Base-by-base conservation (phyloP, 2,329 filamentous ascomycete genomes). In the Neopestalotiopsis clavispora region DNA sequence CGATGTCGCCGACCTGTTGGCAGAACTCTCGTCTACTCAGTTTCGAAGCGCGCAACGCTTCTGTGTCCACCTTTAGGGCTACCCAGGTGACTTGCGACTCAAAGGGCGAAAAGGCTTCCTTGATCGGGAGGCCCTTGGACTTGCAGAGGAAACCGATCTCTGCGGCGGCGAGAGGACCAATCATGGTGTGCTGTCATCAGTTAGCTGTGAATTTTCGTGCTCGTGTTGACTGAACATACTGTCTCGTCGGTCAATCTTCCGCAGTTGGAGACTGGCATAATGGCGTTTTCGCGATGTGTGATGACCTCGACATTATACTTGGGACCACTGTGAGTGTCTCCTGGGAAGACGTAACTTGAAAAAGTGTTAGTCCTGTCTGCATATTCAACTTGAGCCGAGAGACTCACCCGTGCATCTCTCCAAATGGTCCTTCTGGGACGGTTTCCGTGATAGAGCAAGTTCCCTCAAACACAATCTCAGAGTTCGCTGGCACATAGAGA, bases 61-160 rank as follows among this genome's bases (percentile, higher is more conserved):
- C 79, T 1, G 84, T 86, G 74, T 91, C 89, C 28, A 90, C 84
- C 69, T 89, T 84, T 73, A 91, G 72, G 0, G 78, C 84, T 0
- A 80, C 79, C 85, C 85, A 87, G 0, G 81, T 86, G 0, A 83
- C 84, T 68, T 85, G 82, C 0, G 82, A 79, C 69, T 85, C 82
- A 63, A 84, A 83, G 0, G 83, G 83, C 0, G 83, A 71, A 70
- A 81, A 84, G 1, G 80, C 80, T 13, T 85, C 81, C 3, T 72
- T 81, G 65, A 87, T 77, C 0, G 85, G 84, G 1, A 87, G 75
- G 1, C 75, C 78, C 6, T 76, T 70, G 12, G 76, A 72, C 69
- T 81, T 77, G 63, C 75, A 80, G 6, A 20, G 82, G 69, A 3
- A 78, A 72, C 76, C 74, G 9, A 86, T 82, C 68, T 85, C 80